Evolutionary conservation across 805 yeast genomes (phyloP).

Genomic region (Cyberlindnera japonica): DNA sequence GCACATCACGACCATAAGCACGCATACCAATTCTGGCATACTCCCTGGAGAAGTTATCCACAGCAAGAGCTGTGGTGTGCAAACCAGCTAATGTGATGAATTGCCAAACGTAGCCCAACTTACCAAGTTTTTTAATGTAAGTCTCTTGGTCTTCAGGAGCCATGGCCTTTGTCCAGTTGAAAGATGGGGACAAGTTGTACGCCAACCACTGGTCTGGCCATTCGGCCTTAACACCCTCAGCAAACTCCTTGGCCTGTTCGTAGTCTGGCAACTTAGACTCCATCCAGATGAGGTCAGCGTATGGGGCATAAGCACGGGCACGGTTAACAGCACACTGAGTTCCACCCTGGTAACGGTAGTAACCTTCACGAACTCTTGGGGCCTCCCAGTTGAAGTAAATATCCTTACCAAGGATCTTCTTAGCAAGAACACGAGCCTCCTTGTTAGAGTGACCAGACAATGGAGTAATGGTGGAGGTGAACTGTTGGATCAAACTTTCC

Average conservation of each 20-base stretch:
- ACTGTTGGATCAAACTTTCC: slow-evolving; percentile 57
- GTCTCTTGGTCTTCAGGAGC: slow-evolving; percentile 81
- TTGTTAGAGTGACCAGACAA: slow-evolving; percentile 69
- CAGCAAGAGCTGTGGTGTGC: slow-evolving; percentile 92
- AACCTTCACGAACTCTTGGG: slow-evolving; percentile 94
- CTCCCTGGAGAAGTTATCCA: slow-evolving; percentile 76
- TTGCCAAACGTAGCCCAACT: slow-evolving; percentile 95
- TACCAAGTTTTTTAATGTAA: slow-evolving; percentile 79
- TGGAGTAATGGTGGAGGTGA: slow-evolving; percentile 68
- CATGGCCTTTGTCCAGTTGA: slow-evolving; percentile 98
- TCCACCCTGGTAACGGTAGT: slow-evolving; percentile 94
- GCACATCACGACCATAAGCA: slow-evolving; percentile 88
- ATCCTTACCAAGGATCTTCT: slow-evolving; percentile 72
- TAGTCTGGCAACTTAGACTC: slow-evolving; percentile 94
- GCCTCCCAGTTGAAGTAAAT: slow-evolving; percentile 92
- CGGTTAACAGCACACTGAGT: slow-evolving; percentile 97
- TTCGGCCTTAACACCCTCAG: slow-evolving; percentile 78
- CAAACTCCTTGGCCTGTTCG: slow-evolving; percentile 90
- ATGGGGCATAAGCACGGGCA: slow-evolving; percentile 93
- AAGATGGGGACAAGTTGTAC: slow-evolving; percentile 93
- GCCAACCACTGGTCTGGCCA: slow-evolving; percentile 95
- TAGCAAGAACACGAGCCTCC: slow-evolving; percentile 77
- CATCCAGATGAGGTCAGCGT: slow-evolving; percentile 97
- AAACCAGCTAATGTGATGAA: slow-evolving; percentile 96
- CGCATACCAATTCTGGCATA: slow-evolving; percentile 86